Base-by-base conservation (phyloP, 106 monocot genomes). In the Vanilla planifolia region DNA sequence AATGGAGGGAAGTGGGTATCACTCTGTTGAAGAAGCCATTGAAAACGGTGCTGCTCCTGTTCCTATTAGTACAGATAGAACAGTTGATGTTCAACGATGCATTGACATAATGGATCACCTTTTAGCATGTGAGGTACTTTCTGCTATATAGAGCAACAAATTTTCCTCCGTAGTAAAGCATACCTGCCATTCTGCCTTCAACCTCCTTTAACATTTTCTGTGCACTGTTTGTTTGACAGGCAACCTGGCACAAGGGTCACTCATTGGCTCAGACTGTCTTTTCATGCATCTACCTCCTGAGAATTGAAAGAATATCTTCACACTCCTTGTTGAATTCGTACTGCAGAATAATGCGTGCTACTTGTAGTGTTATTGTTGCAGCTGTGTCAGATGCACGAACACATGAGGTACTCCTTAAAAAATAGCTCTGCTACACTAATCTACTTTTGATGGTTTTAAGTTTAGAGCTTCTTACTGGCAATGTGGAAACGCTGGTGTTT, bases 51-150 rank as follows among this genome's bases (percentile, higher is more conserved):
- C 70, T 73, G 98, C 98, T 63, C 98, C 98, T 51, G 15, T 98
- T 64, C 91, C 91, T 65, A 75, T 96, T 52, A 96, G 87, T 78
- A 55, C 50, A 6, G 91, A 96, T 51, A 80, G 71, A 61, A 84
- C 78, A 43, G 22, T 92, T 55, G 87, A 98, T 69, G 67, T 98
- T 66, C 88, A 92, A 64, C 45, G 75, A 20, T 73, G 66, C 37
- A 77, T 98, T 75, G 98, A 98, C 78, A 65, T 98, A 50, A 92
- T 98, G 79, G 98, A 98, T 68, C 98, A 98, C 61, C 84, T 98
- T 60, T 74, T 98, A 47, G 67, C 98, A 55, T 98, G 98, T 69
- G 98, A 98, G 88, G 98, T 98, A 66, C 28, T 51, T 22, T 59
- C 42, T 19, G 4, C 16, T 20, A 35, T 35, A 65, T 34, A 21